Conservation (phyloP, 495 filamentous ascomycete species). For the Usnea hakonensis region DNA sequence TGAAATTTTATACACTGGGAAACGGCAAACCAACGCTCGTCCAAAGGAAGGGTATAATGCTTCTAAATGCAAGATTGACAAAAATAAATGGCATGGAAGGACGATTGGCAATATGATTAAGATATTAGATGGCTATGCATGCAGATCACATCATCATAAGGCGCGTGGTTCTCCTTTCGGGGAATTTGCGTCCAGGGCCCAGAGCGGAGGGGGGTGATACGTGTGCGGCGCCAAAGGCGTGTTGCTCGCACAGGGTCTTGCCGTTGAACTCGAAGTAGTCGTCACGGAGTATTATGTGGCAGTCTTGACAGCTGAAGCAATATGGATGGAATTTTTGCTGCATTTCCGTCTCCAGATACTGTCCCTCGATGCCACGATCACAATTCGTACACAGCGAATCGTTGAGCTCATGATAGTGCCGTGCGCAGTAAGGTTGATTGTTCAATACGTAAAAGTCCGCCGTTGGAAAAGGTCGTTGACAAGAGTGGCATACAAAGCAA, state of each 20-base stretch:
- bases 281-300: slow-evolving; percentile 49
- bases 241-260: slow-evolving; percentile 71
- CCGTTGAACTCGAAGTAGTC: slow-evolving; percentile 67
- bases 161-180: slow-evolving; percentile 73
- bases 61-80: not conserved
- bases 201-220: slow-evolving; percentile 31
- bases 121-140: slow-evolving; percentile 14
- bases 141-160: slow-evolving; percentile 73
- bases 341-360: slow-evolving; percentile 81
- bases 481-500: slow-evolving; percentile 89
- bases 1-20: not conserved
- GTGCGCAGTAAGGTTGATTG: slow-evolving; percentile 82
- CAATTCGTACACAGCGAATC: slow-evolving; percentile 74
- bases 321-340: slow-evolving; percentile 74
- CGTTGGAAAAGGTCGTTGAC: slow-evolving; percentile 71
- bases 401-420: slow-evolving; percentile 90
- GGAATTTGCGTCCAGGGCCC: slow-evolving; percentile 41
- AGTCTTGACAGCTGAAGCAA: slow-evolving; percentile 75
- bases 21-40: slow-evolving; percentile 8
- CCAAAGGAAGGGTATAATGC: slow-evolving; percentile 22
- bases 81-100: slow-evolving; percentile 13
- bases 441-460: slow-evolving; percentile 87
- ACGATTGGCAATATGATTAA: slow-evolving; percentile 14
- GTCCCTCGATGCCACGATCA: slow-evolving; percentile 80
- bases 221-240: slow-evolving; percentile 60